Evolutionary conservation across 805 yeast species (phyloP).

Genomic region (Starmerella riodocensis): DNA sequence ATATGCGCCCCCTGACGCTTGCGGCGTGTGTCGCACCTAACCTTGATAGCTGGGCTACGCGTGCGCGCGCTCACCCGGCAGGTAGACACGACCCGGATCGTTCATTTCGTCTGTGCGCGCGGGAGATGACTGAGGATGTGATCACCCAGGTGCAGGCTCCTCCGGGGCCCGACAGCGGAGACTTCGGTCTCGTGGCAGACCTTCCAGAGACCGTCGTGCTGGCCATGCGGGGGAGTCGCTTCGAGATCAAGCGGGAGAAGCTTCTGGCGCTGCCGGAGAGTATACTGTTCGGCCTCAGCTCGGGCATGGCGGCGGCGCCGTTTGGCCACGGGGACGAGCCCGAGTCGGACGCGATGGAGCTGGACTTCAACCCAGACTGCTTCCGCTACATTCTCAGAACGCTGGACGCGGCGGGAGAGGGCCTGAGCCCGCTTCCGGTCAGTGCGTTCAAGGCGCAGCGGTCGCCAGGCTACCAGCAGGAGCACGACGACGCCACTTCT

Average conservation of each 20-base stretch:
- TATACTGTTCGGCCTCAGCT: constrained; percentile 53
- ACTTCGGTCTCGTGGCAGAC: constrained; percentile 7
- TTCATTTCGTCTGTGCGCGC: not conserved
- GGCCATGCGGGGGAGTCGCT: constrained; percentile 60
- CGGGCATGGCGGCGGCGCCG: constrained; percentile 22
- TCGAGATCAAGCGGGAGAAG: constrained; percentile 74
- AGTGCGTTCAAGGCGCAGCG: constrained; percentile 10
- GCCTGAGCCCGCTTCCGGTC: constrained; percentile 14
- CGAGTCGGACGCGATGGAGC: constrained; percentile 28
- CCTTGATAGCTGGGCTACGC: no score
- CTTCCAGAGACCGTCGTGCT: constrained; percentile 36
- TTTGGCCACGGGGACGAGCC: constrained; percentile 4
- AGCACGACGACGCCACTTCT: not conserved
- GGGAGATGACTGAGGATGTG: constrained; percentile 8
- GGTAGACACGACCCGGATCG: not conserved
- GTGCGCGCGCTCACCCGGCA: no score
- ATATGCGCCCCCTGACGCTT: no score
- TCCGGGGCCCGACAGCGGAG: constrained; percentile 3
- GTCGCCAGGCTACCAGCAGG: not conserved
- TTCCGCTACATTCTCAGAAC: constrained; percentile 67
- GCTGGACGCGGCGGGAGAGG: constrained; percentile 57
- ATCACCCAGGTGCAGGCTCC: constrained; percentile 20
- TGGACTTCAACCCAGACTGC: constrained; percentile 76
- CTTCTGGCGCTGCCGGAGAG: constrained; percentile 86
- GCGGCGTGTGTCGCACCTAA: no score